Base-by-base conservation (phyloP, 768 basidiomycete genomes). In the Naganishia randhawae region DNA sequence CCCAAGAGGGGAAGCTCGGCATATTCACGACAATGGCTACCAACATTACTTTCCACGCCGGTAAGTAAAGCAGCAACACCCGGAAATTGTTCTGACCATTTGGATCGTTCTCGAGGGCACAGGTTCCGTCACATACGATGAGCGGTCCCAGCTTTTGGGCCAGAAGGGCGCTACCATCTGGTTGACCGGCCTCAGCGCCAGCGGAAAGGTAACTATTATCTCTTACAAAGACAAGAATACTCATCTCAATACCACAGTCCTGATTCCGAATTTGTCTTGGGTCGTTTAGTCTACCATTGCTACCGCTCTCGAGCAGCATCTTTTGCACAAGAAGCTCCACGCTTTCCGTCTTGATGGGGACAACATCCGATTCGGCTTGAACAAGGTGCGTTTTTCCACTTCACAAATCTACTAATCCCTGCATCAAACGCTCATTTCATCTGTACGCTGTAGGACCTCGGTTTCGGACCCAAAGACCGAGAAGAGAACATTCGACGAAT, bases 291-390 rank as follows among this genome's bases (percentile, higher is more conserved):
- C 93, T 7, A 98, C 95, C 31, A 91, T 99, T 73, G 96, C 91
- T 6, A 95, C 92, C 74, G 96, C 96, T 25, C 84, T 99, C 68
- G 96, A 99, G 80, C 93, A 96, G 78, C 91, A 94, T 78, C 85
- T 99, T 8, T 83, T 99, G 63, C 91, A 93, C 81, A 82, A 89
- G 61, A 85, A 85, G 70, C 90, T 89, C 74, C 93, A 90, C 75
- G 83, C 88, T 50, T 98, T 97, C 80, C 87, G 95, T 29, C 85
- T 99, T 39, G 96, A 99, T 75, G 96, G 96, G 2, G 96, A 98
- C 82, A 81, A 81, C 70, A 83, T 99, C 65, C 87, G 96, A 70
- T 92, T 95, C 75, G 96, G 96, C 9, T 83, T 99, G 62, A 99
- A 98, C 84, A 97, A 90, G 81, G 78, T 79, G 63, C 48, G 76